phyloP scores from a whole-genome alignment of 768 basidiomycete genomes.

The Pisolithus albus region DNA sequence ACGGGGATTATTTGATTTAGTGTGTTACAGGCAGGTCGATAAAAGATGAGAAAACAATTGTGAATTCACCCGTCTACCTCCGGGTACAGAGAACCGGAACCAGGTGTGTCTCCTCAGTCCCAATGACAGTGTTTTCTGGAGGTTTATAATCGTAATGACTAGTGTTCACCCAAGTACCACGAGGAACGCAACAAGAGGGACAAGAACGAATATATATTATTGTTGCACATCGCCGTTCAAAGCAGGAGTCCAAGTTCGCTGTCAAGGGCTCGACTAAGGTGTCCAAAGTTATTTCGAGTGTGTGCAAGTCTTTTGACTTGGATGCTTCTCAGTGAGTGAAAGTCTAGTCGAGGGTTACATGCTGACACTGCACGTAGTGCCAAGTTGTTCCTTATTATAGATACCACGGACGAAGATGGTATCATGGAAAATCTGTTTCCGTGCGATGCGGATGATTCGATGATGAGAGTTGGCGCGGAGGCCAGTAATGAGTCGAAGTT shows the following conservation, averaged over 20 bases:
- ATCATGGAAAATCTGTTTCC: slow-evolving; percentile 23
- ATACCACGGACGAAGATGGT: slow-evolving; percentile 19
- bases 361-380: slow-evolving; percentile 9
- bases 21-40: slow-evolving; percentile 8
- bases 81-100: background rate
- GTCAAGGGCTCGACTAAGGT: slow-evolving; percentile 27
- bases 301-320: slow-evolving; percentile 25
- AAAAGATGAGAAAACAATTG: slow-evolving; percentile 14
- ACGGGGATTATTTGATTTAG: background rate
- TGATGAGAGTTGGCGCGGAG: slow-evolving; percentile 22
- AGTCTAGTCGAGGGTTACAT: too few relatives aligned
- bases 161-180: background rate
- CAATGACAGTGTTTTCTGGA: background rate
- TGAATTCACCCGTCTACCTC: background rate
- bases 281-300: slow-evolving; percentile 18
- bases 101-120: slow-evolving; percentile 8
- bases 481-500: slow-evolving; percentile 16
- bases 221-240: slow-evolving; percentile 23
- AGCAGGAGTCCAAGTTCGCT: slow-evolving; percentile 27
- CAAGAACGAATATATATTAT: slow-evolving; percentile 21
- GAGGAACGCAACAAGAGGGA: background rate
- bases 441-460: slow-evolving; percentile 22
- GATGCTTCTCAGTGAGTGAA: slow-evolving; percentile 16
- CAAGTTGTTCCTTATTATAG: slow-evolving; percentile 19
- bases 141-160: background rate